Evolutionary conservation across 2,329 filamentous ascomycete genomes (phyloP).

Genomic region (Epichloe sp.): DNA sequence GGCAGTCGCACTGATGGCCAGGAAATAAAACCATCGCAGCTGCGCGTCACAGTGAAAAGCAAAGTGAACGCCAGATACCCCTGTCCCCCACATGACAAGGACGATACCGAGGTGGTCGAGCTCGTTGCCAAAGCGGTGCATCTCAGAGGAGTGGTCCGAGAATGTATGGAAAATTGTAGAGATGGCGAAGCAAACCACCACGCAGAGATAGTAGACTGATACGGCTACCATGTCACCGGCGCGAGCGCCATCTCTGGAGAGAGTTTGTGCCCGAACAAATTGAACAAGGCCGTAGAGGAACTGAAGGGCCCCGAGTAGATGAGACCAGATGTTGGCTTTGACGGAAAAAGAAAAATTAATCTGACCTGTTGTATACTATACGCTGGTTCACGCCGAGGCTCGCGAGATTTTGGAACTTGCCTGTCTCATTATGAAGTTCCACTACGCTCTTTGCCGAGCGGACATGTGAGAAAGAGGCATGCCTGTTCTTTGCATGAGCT

Average conservation of each 20-base stretch:
- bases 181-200: conserved; percentile 15
- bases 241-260: conserved; percentile 4
- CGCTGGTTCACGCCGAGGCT: no score
- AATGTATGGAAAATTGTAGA: conserved; percentile 11
- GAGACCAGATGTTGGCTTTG: conserved; percentile 18
- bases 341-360: no score
- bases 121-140: conserved; percentile 16
- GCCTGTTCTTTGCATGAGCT: conserved; percentile 1
- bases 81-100: conserved; percentile 8
- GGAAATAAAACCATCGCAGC: conserved; percentile 10
- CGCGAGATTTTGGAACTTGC: conserved; percentile 1
- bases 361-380: no score
- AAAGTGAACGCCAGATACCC: conserved; percentile 14
- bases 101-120: conserved; percentile 18
- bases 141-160: conserved; percentile 15
- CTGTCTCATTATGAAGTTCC: conserved; percentile 11
- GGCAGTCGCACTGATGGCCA: conserved; percentile 11
- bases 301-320: conserved; percentile 13
- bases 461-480: conserved; percentile 9
- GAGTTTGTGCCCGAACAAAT: conserved; percentile 5
- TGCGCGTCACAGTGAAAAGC: conserved; percentile 12
- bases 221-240: conserved; percentile 6
- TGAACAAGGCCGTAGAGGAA: conserved; percentile 10
- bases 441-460: conserved; percentile 8
- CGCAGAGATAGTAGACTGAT: conserved; percentile 12